phyloP scores from a whole-genome alignment of 2,329 filamentous ascomycete genomes.

The Ophiostoma novo-ulmi region DNA sequence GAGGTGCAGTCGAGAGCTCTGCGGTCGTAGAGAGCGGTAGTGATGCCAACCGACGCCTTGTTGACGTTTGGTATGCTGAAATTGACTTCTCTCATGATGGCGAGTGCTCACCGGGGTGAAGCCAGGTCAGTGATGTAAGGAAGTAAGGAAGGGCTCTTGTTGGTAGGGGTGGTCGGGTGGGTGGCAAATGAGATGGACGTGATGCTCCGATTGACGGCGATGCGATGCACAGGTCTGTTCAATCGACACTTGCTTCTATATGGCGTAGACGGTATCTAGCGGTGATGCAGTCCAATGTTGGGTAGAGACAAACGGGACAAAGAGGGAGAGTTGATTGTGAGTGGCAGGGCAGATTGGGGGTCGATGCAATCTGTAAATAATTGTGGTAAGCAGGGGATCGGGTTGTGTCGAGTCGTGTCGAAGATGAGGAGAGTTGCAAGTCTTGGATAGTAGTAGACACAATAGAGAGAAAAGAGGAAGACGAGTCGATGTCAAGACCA shows the following conservation, averaged over 20 bases:
- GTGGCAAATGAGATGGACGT: background rate
- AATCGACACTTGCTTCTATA: background rate
- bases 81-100: constrained; percentile 92
- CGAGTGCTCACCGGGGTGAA: background rate
- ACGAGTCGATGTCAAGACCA: background rate
- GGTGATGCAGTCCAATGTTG: background rate
- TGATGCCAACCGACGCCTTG: constrained; percentile 93
- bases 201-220: constrained; percentile 9
- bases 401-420: background rate
- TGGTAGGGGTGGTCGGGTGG: background rate
- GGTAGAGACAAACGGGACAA: background rate
- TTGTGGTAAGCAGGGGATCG: background rate
- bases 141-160: background rate
- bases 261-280: no score
- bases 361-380: background rate
- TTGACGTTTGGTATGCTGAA: constrained; percentile 99
- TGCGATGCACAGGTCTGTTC: background rate
- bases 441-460: background rate
- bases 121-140: background rate
- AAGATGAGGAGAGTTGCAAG: background rate
- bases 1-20: constrained; percentile 97
- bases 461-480: background rate
- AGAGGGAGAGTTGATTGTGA: background rate
- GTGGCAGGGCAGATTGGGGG: background rate
- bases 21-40: constrained; percentile 94